These are phyloP conservation scores for Castanea sativa DNA, from an alignment of 306 rosid genomes.

Conservation along the genomic window DNA sequence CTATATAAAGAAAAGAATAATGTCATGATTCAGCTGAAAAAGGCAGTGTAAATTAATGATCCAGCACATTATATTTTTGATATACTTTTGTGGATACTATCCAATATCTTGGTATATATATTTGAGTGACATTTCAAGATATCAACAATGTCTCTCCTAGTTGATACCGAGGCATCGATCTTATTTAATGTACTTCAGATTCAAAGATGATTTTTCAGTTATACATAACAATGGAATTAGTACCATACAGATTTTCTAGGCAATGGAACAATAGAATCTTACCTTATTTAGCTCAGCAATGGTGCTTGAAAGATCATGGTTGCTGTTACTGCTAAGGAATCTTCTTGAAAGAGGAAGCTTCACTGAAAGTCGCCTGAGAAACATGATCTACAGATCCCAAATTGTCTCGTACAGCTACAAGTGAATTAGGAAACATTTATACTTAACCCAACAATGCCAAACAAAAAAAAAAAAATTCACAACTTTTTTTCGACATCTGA, in stretches of 20 bases:
- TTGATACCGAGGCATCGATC: too few species aligned
- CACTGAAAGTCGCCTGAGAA: conserved; percentile 54
- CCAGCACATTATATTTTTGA: background rate
- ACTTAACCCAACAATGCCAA: background rate
- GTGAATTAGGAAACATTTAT: background rate
- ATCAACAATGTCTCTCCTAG: too few species aligned
- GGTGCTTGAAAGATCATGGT: conserved; percentile 47
- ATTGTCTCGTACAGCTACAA: conserved; percentile 14
- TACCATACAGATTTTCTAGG: background rate
- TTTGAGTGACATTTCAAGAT: too few species aligned
- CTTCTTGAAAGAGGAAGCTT: conserved; percentile 52
- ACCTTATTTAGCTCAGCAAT: conserved; percentile 83
- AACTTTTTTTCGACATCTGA: too few species aligned
- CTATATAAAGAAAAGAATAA: background rate
- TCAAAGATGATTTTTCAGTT: background rate
- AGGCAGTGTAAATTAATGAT: background rate
- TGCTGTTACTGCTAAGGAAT: conserved; percentile 40
- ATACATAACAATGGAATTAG: background rate
- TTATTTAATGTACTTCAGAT: background rate
- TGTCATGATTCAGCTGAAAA: background rate
- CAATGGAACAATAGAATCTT: background rate
- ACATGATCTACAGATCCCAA: conserved; percentile 38
- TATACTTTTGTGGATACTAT: too few species aligned
- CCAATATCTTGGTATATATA: too few species aligned
- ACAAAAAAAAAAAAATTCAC: too few species aligned